phyloP scores from a whole-genome alignment of 2,329 filamentous ascomycete species.

The Venturia asperata region DNA sequence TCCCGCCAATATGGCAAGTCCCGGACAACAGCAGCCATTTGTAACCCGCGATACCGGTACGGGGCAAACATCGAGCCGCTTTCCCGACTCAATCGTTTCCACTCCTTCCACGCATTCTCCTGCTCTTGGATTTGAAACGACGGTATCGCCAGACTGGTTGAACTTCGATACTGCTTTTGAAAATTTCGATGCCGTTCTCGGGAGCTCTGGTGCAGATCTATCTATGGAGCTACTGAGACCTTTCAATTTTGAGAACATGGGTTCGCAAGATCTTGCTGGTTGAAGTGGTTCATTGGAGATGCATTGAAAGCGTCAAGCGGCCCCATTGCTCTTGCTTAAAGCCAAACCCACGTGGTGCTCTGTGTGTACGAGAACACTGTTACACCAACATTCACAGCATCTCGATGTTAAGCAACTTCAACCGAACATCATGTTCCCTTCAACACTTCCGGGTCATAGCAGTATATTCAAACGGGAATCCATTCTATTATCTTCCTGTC shows the following conservation, averaged over 20 bases:
- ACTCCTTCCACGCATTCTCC: neutral
- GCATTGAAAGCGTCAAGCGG: neutral
- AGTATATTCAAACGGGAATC: neutral
- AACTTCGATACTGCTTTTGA: conserved; percentile 21
- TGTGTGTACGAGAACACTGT: neutral
- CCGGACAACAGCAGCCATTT: neutral
- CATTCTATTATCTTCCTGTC: neutral
- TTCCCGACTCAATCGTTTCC: neutral
- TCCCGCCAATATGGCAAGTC: neutral
- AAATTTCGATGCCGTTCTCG: conserved; percentile 21
- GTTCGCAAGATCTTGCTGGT: conserved; percentile 6
- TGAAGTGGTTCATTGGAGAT: neutral
- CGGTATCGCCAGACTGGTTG: conserved; percentile 17
- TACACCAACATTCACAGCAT: neutral
- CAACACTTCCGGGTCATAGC: neutral
- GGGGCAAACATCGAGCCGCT: neutral
- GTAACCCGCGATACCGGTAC: neutral
- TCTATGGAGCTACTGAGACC: conserved; percentile 18
- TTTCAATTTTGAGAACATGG: conserved; percentile 16
- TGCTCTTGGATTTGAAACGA: conserved; percentile 1
- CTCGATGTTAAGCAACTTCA: neutral
- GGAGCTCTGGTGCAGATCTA: conserved; percentile 20
- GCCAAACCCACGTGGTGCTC: neutral
- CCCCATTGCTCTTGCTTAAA: neutral
- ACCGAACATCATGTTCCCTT: neutral